phyloP scores from a whole-genome alignment of 2,329 filamentous ascomycete species.

The Claviceps maximensis region DNA sequence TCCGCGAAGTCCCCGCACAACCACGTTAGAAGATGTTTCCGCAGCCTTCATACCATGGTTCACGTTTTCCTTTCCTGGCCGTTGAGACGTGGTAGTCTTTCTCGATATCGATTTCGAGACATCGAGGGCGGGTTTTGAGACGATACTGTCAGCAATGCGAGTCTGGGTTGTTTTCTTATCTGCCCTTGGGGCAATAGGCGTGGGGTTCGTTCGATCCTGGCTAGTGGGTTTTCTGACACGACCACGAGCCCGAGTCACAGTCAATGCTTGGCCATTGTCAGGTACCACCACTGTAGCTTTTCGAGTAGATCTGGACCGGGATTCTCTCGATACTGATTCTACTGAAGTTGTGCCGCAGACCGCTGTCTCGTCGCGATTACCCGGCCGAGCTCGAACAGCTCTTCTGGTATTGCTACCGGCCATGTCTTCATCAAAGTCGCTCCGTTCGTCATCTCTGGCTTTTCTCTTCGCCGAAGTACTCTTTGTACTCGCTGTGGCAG shows the following conservation, averaged over 20 bases:
- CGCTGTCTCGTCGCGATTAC: constrained; percentile 24
- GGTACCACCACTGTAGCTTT: constrained; percentile 14
- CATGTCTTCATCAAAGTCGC: constrained; percentile 29
- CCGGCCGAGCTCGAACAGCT: constrained; percentile 27
- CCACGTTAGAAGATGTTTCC: constrained; percentile 14
- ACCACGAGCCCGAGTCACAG: constrained; percentile 21
- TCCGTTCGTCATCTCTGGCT: constrained; percentile 37
- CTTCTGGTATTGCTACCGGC: constrained; percentile 21
- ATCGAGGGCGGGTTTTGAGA: constrained; percentile 20
- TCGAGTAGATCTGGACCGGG: constrained; percentile 16
- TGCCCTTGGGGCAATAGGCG: constrained; percentile 12
- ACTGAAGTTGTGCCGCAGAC: constrained; percentile 3
- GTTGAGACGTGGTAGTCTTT: constrained; percentile 51
- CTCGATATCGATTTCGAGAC: constrained; percentile 32
- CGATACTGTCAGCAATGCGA: constrained; percentile 10
- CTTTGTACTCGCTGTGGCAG: constrained; percentile 19
- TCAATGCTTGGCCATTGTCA: constrained; percentile 10
- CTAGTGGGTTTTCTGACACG: constrained; percentile 28
- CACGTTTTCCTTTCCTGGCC: constrained; percentile 52
- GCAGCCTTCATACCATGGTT: constrained; percentile 28
- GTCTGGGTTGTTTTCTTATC: constrained; percentile 20
- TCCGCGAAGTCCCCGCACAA: constrained; percentile 24
- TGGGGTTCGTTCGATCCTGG: constrained; percentile 13
- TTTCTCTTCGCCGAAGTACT: constrained; percentile 33
- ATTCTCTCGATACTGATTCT: not conserved